phyloP scores from a whole-genome alignment of 805 yeast species.

The Candida namnaoensis region DNA sequence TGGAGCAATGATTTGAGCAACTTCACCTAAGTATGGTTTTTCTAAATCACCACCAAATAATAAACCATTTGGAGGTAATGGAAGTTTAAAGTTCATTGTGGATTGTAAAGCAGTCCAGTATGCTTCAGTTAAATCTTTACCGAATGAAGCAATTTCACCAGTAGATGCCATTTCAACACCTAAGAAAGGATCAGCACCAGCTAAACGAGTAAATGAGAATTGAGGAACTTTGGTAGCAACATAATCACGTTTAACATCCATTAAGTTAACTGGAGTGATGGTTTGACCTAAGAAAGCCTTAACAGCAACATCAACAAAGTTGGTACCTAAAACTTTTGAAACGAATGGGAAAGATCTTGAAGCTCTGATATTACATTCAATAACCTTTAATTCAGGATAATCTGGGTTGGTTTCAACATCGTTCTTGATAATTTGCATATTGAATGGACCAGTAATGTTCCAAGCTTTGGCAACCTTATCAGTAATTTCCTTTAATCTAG shows the following conservation, averaged over 20 bases:
- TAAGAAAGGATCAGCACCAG: conserved; percentile 98
- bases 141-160: conserved; percentile 98
- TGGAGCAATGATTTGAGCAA: conserved; percentile 59
- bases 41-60: conserved; percentile 91
- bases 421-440: conserved; percentile 92
- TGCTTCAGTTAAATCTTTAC: conserved; percentile 76
- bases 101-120: conserved; percentile 97
- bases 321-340: conserved; percentile 90
- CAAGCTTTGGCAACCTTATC: conserved; percentile 91
- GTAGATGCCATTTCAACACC: conserved; percentile 99
- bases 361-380: conserved; percentile 98
- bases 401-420: conserved; percentile 50
- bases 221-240: conserved; percentile 98
- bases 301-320: conserved; percentile 92
- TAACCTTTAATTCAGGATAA: conserved; percentile 74
- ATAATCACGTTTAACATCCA: conserved; percentile 65
- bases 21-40: conserved; percentile 60
- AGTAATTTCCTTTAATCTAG: conserved; percentile 77
- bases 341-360: conserved; percentile 99
- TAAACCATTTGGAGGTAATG: conserved; percentile 83
- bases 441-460: conserved; percentile 96
- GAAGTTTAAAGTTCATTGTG: conserved; percentile 94
- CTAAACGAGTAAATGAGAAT: conserved; percentile 95
- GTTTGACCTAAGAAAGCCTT: conserved; percentile 68
- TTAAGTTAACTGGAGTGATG: conserved; percentile 70